Evolutionary conservation across 140 eudicot species (phyloP).

Genomic region (Flaveria floridana): DNA sequence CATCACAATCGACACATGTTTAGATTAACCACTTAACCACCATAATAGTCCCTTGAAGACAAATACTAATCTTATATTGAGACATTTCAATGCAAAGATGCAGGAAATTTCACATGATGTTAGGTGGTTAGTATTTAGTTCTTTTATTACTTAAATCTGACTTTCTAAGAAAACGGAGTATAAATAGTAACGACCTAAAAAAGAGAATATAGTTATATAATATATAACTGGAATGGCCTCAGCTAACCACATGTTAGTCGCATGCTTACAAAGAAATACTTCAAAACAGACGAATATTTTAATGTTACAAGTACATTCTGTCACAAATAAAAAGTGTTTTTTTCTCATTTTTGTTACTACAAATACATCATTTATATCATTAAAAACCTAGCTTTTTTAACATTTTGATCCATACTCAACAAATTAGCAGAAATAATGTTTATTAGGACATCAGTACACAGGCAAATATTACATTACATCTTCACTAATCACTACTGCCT

Average conservation of each 20-base stretch:
- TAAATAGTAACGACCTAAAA: background rate
- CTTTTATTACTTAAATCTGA: background rate
- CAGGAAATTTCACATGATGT: constrained; percentile 17
- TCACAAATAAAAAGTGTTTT: background rate
- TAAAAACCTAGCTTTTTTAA: background rate
- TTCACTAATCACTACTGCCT: constrained; percentile 34
- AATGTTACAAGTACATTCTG: background rate
- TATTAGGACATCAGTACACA: constrained; percentile 31
- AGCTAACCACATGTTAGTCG: constrained; percentile 17
- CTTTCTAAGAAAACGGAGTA: background rate
- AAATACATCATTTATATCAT: background rate
- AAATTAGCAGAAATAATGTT: background rate
- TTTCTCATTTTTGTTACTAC: background rate
- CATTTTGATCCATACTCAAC: background rate
- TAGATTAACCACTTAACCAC: too few relatives aligned
- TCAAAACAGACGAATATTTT: background rate
- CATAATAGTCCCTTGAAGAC: too few relatives aligned
- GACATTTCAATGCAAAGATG: constrained; percentile 23
- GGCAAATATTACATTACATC: constrained; percentile 36
- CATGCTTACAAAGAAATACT: background rate
- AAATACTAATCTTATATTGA: background rate
- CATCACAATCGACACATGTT: too few relatives aligned
- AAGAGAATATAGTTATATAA: constrained; percentile 17
- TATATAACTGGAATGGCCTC: constrained; percentile 1
- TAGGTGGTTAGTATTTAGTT: constrained; percentile 3